Base-by-base conservation (phyloP, 164 flowering plant genomes). In the Aristolochia californica region DNA sequence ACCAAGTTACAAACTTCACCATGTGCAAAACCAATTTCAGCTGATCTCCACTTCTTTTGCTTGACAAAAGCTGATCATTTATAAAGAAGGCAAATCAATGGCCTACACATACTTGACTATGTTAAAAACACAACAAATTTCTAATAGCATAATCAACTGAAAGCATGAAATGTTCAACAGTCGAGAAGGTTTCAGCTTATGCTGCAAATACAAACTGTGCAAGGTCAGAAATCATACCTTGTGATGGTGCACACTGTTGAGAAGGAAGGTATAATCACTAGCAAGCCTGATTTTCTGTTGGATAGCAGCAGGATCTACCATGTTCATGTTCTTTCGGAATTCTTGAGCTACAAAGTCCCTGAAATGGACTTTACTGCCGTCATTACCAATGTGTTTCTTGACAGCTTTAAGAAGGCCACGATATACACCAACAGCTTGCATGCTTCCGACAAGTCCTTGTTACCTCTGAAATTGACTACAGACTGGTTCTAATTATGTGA, bases 231-330 rank as follows among this genome's bases (percentile, higher is more conserved):
- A 16, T 5, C 1, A 34, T 50, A 84, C 96, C 97, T 80, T 78
- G 60, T 93, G 99, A 67, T 87, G 94, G 66, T 89, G 97, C 48
- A 93, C 83, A 57, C 87, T 87, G 58, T 79, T 84, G 16, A 93
- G 85, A 30, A 83, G 56, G 53, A 47, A 79, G 43, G 90, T 76
- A 68, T 87, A 89, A 70, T 93, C 79, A 18, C 47, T 71, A 12
- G 95, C 96, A 59, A 85, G 80, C 59, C 74, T 83, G 44, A 89
- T 43, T 62, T 79, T 82, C 48, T 79, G 80, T 27, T 57, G 76
- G 54, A 76, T 48, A 4, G 69, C 65, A 0, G 73, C 66, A 30
- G 60, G 62, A 51, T 82, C 81, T 0, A 62, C 48, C 0, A 62
- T 21, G 16, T 64, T 38, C 22, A 40, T 7, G 38, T 69, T 72